Evolutionary conservation across 106 monocot species (phyloP), one percentile per base, ranked within the genome.

Genomic region (Vanilla planifolia): DNA sequence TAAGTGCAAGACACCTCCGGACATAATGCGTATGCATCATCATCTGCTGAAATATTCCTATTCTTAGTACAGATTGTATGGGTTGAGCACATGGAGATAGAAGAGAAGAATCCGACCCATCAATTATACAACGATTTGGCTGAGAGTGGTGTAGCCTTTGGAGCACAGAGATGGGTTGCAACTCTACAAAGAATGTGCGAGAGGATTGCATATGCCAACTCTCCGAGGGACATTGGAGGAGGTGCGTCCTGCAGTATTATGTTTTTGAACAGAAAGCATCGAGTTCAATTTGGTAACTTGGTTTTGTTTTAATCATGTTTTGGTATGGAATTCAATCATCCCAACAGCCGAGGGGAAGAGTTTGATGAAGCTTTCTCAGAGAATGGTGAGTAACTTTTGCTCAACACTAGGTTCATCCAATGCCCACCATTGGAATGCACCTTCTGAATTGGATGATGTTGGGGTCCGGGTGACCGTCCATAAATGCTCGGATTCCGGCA

Each of bases 311-410:
- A n/a, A n/a, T n/a, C n/a, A n/a, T n/a, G n/a, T 22, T 16, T 25
- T 30, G 46, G 5, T 32, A 3, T 67, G 67, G 24, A 14, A 7
- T 43, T 39, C 69, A 75, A 78, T 65, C 61, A 66, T 80, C 32
- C 75, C 62, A 11, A 63, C 75, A 6, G 47, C 67, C 6, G 85
- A 78, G 8, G 82, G 70, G 23, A 89, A 62, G 75, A 89, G 77
- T 60, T 68, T 86, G 74, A 79, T 94, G 82, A 79, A 71, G 71
- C 71, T 89, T 34, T 73, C 89, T 0, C 89, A 94, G 62, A 72
- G 77, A 23, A 89, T 94, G 89, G 23, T 89, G 63, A 67, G 55
- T 41, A 75, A 72, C 64, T 89, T 85, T 66, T 75, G 75, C 57
- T 33, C 74, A 25, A 76, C 77, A 41, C 45, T 94, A 17, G 61